A percentile compares a stretch with the other conserved stretches of the same genome.
phyloP scores from a whole-genome alignment of 169 alveolate genomes.

The Cryptosporidium andersoni region DNA sequence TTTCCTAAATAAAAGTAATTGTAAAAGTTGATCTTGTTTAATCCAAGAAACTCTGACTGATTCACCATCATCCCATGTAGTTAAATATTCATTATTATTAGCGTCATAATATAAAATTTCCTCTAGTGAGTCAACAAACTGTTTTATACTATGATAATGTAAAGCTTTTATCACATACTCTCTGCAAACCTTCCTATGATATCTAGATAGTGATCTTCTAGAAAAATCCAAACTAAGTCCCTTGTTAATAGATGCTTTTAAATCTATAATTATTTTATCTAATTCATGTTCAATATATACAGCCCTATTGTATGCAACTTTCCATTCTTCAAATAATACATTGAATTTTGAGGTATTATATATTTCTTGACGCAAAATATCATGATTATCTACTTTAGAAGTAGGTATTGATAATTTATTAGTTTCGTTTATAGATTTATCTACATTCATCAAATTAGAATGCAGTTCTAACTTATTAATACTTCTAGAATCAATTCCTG shows the following conservation, averaged over 20 bases:
- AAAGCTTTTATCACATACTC: constrained; percentile 35
- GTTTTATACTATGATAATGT: constrained; percentile 61
- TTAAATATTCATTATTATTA: constrained; percentile 15
- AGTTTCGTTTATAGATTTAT: neutral
- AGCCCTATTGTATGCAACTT: constrained; percentile 23
- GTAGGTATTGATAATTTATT: neutral
- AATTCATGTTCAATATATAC: constrained; percentile 35
- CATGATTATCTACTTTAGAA: neutral
- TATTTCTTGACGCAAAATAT: neutral
- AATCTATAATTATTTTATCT: constrained; percentile 14
- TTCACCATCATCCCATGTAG: constrained; percentile 70
- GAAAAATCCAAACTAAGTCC: constrained; percentile 27
- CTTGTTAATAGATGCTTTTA: constrained; percentile 1
- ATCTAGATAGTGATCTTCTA: constrained; percentile 38
- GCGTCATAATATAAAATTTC: constrained; percentile 61
- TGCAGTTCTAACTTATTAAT: neutral
- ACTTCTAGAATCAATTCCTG: constrained; percentile 28
- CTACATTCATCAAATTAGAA: too few species aligned
- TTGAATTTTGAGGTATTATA: neutral
- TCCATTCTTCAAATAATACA: constrained; percentile 63
- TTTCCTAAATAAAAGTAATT: constrained; percentile 55
- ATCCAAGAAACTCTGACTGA: constrained; percentile 69
- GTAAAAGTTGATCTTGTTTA: constrained; percentile 58
- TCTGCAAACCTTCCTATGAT: constrained; percentile 41
- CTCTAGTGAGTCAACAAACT: constrained; percentile 60